A percentile compares a stretch with the other conserved stretches of the same genome.
Conservation (phyloP, 345 rosid species). For the Angophora floribunda region DNA sequence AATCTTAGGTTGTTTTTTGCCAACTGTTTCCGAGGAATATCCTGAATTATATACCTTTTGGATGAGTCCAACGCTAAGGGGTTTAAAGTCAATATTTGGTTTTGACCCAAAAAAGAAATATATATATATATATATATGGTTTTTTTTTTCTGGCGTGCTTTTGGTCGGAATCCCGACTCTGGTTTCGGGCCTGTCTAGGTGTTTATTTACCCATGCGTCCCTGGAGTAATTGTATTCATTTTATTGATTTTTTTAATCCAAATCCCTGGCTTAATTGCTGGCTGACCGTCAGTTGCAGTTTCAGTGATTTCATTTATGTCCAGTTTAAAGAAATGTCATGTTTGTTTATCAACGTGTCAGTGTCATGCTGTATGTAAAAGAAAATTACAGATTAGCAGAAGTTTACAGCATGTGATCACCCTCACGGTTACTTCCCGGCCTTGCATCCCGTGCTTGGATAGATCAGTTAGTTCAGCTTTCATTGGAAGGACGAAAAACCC, state of each 20-base stretch:
- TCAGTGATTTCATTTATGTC: background rate
- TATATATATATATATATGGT: background rate
- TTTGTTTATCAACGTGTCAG: background rate
- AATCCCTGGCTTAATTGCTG: background rate
- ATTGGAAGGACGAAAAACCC: background rate
- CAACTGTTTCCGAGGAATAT: constrained; percentile 23
- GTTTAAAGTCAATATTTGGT: constrained; percentile 15
- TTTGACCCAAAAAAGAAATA: background rate
- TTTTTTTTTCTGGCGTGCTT: constrained; percentile 1
- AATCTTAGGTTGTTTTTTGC: background rate
- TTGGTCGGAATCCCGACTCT: background rate
- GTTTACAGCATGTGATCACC: background rate
- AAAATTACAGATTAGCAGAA: background rate
- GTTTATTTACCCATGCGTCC: background rate
- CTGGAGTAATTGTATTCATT: background rate
- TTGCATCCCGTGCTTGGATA: background rate
- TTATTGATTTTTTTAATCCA: background rate
- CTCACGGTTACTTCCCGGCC: background rate
- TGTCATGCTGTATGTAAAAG: background rate
- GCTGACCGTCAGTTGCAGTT: background rate
- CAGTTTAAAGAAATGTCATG: background rate
- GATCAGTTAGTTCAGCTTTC: background rate
- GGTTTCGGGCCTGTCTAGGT: background rate
- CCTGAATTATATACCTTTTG: constrained; percentile 18
- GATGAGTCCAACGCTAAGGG: constrained; percentile 2